phyloP scores from a whole-genome alignment of 768 basidiomycete species.

The Lactarius deliciosus region DNA sequence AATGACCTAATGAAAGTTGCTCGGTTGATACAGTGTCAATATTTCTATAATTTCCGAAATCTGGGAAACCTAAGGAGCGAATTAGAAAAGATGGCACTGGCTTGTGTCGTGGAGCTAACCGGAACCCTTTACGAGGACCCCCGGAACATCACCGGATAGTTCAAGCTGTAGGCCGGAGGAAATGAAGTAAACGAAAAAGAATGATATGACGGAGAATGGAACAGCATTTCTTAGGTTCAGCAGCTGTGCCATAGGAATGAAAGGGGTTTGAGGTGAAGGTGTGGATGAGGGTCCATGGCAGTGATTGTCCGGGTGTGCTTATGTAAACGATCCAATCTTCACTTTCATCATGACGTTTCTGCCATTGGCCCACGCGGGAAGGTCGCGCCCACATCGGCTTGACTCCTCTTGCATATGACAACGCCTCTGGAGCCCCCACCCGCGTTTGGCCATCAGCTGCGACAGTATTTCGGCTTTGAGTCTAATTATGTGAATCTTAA shows the following conservation, averaged over 20 bases:
- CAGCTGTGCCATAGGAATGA: constrained; percentile 15
- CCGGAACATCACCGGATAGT: constrained; percentile 27
- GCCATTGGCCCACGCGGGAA: too few species aligned
- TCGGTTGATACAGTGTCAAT: constrained; percentile 44
- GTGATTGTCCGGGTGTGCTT: not conserved
- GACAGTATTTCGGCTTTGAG: constrained; percentile 55
- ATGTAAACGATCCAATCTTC: not conserved
- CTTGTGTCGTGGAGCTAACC: not conserved
- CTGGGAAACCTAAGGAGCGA: constrained; percentile 43
- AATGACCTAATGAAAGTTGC: constrained; percentile 57
- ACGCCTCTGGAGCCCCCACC: constrained; percentile 36
- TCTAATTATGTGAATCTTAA: constrained; percentile 64
- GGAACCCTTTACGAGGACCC: constrained; percentile 17
- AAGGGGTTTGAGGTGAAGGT: not conserved
- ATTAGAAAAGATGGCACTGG: not conserved
- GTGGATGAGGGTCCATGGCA: not conserved
- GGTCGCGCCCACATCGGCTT: too few species aligned
- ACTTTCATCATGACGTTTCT: too few species aligned
- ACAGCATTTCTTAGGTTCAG: constrained; percentile 32
- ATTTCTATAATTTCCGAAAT: constrained; percentile 53
- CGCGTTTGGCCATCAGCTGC: constrained; percentile 55
- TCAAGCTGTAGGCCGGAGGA: constrained; percentile 36
- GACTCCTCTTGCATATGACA: not conserved
- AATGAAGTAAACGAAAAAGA: constrained; percentile 48
- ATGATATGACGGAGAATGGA: constrained; percentile 40